A percentile compares a stretch with the other conserved stretches of the same genome.
Evolutionary conservation across 306 rosid genomes (phyloP).

Genomic region (Vigna hirtella): DNA sequence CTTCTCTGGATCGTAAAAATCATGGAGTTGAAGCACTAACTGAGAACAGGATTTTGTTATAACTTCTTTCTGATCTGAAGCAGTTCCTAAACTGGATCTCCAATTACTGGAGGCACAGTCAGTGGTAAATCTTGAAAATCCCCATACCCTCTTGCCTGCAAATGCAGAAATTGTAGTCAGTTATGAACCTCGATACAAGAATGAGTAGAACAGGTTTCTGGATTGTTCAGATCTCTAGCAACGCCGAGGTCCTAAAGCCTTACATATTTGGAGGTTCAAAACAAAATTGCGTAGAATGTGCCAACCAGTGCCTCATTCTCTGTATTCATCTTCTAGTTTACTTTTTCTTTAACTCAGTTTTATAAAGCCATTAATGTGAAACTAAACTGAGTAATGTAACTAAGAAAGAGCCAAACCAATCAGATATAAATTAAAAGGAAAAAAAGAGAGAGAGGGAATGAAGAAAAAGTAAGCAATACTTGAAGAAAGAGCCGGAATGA

Average conservation of each 20-base stretch:
- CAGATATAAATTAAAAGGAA: constrained; percentile 5
- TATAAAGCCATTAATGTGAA: constrained; percentile 16
- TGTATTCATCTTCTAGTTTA: constrained; percentile 5
- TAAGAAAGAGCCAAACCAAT: background rate
- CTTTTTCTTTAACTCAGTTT: background rate
- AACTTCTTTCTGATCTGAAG: constrained; percentile 75
- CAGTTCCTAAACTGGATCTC: constrained; percentile 63
- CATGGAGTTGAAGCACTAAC: constrained; percentile 83
- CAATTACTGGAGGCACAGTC: constrained; percentile 70
- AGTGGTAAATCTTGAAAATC: constrained; percentile 70
- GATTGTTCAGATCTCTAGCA: constrained; percentile 46
- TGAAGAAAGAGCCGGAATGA: constrained; percentile 71
- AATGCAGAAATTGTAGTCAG: constrained; percentile 40
- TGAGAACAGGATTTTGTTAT: constrained; percentile 85
- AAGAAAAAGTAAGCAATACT: constrained; percentile 58
- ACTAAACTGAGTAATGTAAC: background rate
- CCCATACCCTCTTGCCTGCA: constrained; percentile 75
- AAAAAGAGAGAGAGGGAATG: background rate
- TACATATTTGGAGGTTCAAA: constrained; percentile 17
- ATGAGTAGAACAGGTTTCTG: constrained; percentile 6
- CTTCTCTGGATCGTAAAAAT: constrained; percentile 84
- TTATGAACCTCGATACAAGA: constrained; percentile 22
- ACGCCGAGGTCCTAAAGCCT: constrained; percentile 4
- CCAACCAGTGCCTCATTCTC: constrained; percentile 5
- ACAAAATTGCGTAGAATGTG: constrained; percentile 16